These are phyloP conservation scores for Euphorbia pulcherrima DNA, from an alignment of 345 rosid genomes.

Conservation along the genomic window DNA sequence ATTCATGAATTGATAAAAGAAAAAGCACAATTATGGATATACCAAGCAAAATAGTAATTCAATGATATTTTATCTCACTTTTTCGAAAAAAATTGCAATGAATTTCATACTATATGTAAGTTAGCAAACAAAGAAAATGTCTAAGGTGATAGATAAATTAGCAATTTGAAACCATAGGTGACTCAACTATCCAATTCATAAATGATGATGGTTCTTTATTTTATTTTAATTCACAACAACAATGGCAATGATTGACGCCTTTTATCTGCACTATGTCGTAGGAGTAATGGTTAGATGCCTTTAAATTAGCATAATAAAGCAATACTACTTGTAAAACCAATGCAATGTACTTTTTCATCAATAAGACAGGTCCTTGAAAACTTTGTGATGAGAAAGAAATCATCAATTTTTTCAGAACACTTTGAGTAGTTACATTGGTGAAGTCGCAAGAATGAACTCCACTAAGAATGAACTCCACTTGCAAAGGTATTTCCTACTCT, in stretches of 20 bases:
- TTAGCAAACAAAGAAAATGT: no score
- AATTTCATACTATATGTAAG: no score
- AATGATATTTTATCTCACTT: no score
- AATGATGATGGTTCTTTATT: no score
- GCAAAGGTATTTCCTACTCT: not conserved
- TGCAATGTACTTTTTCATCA: not conserved
- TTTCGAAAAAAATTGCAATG: slow-evolving; percentile 6
- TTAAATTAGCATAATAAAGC: not conserved
- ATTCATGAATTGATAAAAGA: not conserved
- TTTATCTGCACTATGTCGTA: no score
- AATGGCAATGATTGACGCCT: no score
- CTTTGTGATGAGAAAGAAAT: not conserved
- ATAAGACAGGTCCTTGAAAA: not conserved
- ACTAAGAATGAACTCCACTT: not conserved
- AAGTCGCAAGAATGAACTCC: not conserved
- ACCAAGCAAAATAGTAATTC: not conserved
- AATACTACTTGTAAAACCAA: not conserved
- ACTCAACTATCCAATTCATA: no score
- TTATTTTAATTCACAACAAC: no score
- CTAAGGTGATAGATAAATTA: no score
- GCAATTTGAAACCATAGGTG: no score
- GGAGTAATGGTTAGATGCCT: not conserved
- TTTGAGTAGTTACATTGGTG: not conserved
- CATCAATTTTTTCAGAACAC: not conserved
- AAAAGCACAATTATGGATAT: not conserved